Conservation (phyloP, 768 basidiomycete species). For the Russula abietina region DNA sequence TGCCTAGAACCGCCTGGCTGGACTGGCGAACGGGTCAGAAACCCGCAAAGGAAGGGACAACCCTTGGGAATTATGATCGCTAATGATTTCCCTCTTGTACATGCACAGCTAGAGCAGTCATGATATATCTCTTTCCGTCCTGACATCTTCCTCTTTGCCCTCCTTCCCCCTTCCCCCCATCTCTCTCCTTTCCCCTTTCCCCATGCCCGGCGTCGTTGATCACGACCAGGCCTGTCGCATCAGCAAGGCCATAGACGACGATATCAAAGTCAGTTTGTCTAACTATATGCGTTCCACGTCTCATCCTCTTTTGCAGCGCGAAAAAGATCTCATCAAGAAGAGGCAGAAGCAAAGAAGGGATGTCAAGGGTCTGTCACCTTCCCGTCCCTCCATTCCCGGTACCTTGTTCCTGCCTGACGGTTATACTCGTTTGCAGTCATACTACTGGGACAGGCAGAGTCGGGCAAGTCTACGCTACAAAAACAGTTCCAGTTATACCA, state of each 20-base stretch:
- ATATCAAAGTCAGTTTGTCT: constrained; percentile 40
- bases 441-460: constrained; percentile 72
- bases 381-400: not conserved
- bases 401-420: not conserved
- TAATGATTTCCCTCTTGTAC: constrained; percentile 21
- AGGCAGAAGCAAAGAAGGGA: constrained; percentile 43
- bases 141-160: not conserved
- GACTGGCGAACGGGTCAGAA: constrained; percentile 1
- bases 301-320: constrained; percentile 15
- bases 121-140: constrained; percentile 15
- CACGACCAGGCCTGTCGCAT: constrained; percentile 42
- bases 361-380: constrained; percentile 44
- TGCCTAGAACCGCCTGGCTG: constrained; percentile 2
- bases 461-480: constrained; percentile 76
- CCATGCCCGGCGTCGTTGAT: constrained; percentile 27
- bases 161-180: not conserved
- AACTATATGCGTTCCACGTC: not conserved
- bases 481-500: constrained; percentile 84
- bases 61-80: constrained; percentile 22
- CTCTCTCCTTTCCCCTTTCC: not conserved
- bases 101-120: not conserved
- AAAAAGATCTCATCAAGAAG: constrained; percentile 47
- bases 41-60: not conserved
- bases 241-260: constrained; percentile 52
- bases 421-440: constrained; percentile 44